Percentiles rank a stretch among this genome's conserved stretches.
phyloP scores from a whole-genome alignment of 1,139 yeast genomes.

The Tardiomyces digboiensis region DNA sequence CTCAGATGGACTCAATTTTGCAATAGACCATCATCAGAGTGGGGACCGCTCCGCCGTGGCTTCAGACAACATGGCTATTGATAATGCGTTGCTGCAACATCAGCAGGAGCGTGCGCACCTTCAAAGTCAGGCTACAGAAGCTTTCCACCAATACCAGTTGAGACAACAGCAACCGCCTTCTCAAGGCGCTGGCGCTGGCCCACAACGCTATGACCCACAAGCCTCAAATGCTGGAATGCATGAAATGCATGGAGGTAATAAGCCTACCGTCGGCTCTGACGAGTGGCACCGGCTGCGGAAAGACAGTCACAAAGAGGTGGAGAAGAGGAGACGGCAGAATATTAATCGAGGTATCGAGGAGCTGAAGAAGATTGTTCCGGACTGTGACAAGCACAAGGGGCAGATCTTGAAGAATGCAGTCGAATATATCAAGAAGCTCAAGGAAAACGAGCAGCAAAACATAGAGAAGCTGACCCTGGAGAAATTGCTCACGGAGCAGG shows the following conservation, averaged over 20 bases:
- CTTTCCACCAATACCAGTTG: neutral
- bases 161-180: neutral
- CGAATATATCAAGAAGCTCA: slow-evolving; percentile 79
- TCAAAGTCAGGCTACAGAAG: neutral
- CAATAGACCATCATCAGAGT: neutral
- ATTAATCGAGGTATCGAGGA: slow-evolving; percentile 86
- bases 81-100: neutral
- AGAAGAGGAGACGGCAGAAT: slow-evolving; percentile 88
- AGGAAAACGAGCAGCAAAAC: slow-evolving; percentile 79
- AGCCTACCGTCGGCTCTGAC: slow-evolving; percentile 49
- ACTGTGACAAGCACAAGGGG: slow-evolving; percentile 86
- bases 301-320: slow-evolving; percentile 95
- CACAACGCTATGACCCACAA: neutral
- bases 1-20: neutral
- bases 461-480: slow-evolving; percentile 94
- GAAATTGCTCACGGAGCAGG: slow-evolving; percentile 85
- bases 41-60: neutral
- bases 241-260: slow-evolving; percentile 6
- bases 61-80: neutral
- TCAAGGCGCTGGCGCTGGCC: neutral
- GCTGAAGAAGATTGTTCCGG: slow-evolving; percentile 74
- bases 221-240: neutral
- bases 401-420: slow-evolving; percentile 83
- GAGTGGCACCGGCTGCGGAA: slow-evolving; percentile 86
- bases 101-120: neutral